phyloP scores from a whole-genome alignment of 805 yeast genomes.

The Yarrowia sp. region DNA sequence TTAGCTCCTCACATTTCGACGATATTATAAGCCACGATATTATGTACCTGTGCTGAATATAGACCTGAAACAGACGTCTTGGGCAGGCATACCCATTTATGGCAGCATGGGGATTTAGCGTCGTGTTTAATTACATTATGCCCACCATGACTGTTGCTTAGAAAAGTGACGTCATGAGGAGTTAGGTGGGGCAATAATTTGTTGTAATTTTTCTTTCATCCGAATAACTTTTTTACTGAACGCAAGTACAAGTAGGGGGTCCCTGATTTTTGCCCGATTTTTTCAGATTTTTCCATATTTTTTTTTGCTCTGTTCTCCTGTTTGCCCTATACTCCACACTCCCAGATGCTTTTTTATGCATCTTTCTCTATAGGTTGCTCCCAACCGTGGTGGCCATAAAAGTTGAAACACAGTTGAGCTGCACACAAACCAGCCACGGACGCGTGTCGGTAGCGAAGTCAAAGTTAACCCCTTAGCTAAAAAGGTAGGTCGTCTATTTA shows the following conservation, averaged over 20 bases:
- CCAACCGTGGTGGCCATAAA: slow-evolving; percentile 3
- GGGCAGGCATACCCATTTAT: neutral
- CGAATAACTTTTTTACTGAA: too few species aligned
- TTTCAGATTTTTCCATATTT: neutral
- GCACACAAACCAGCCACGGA: slow-evolving; percentile 32
- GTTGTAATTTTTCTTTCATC: too few species aligned
- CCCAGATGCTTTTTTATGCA: slow-evolving; percentile 9
- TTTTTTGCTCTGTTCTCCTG: neutral
- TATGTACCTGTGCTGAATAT: too few species aligned
- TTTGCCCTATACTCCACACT: neutral
- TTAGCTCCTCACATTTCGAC: neutral
- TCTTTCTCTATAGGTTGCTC: slow-evolving; percentile 9
- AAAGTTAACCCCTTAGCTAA: slow-evolving; percentile 34
- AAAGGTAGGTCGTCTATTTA: slow-evolving; percentile 9
- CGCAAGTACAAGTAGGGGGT: too few species aligned
- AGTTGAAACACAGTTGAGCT: slow-evolving; percentile 1
- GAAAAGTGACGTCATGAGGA: neutral
- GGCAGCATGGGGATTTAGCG: neutral
- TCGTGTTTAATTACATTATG: neutral
- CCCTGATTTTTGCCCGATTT: neutral
- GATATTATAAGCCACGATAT: too few species aligned
- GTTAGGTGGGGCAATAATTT: too few species aligned
- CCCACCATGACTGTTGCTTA: neutral
- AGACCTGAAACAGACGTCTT: neutral
- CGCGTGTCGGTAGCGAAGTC: slow-evolving; percentile 30